A percentile compares a stretch with the other conserved stretches of the same genome.
Conservation (phyloP, 805 yeast species). For the Blastobotrys americana region DNA sequence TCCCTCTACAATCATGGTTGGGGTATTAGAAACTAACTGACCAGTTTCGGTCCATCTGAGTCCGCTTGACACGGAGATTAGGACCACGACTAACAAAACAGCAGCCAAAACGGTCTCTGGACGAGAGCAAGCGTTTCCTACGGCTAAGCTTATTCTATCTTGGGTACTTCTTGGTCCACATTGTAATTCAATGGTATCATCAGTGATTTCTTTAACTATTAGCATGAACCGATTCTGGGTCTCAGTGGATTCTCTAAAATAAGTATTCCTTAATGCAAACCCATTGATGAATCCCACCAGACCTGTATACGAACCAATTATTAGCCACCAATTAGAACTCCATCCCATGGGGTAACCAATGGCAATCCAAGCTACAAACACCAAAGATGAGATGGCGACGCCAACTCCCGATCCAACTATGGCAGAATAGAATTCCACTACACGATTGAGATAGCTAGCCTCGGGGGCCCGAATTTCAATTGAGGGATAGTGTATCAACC, state of each 20-base stretch:
- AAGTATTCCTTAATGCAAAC: slow-evolving; percentile 36
- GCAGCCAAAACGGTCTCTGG: slow-evolving; percentile 1
- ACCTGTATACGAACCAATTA: slow-evolving; percentile 43
- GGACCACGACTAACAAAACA: neutral
- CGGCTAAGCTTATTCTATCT: neutral
- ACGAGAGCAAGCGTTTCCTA: neutral
- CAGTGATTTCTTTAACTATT: neutral
- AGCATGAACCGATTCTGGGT: neutral
- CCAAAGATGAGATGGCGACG: slow-evolving; percentile 29
- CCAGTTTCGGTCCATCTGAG: slow-evolving; percentile 1
- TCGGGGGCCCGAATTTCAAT: neutral
- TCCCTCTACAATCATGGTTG: slow-evolving; percentile 5
- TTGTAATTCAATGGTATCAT: neutral
- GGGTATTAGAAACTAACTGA: slow-evolving; percentile 1
- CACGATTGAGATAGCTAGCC: neutral
- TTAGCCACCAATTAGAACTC: slow-evolving; percentile 39
- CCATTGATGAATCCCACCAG: slow-evolving; percentile 40
- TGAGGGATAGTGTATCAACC: neutral
- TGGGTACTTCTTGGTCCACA: neutral
- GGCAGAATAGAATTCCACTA: slow-evolving; percentile 36
- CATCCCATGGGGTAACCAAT: slow-evolving; percentile 35
- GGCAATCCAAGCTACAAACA: slow-evolving; percentile 34
- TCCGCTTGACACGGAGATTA: neutral
- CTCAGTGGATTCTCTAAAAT: slow-evolving; percentile 21
- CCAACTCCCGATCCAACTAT: slow-evolving; percentile 40